Evolutionary conservation across 2,329 filamentous ascomycete genomes (phyloP).

Genomic region (Diaporthe sp.): DNA sequence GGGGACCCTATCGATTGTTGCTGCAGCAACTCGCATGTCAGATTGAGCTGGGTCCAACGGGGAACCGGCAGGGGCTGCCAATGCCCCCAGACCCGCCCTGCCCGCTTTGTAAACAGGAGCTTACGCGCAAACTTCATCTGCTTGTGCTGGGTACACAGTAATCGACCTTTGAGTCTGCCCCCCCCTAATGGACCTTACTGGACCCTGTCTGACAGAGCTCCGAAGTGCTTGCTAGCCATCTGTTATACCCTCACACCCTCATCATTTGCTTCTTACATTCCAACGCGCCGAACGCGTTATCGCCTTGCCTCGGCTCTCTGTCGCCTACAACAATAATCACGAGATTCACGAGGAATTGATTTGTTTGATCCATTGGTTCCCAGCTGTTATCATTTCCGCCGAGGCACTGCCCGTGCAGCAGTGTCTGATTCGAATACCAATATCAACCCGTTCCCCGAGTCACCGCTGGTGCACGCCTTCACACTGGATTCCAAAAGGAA

Average conservation of each 20-base stretch:
- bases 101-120: conserved; percentile 26
- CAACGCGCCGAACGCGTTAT: conserved; percentile 2
- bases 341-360: background rate
- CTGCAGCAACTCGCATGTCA: conserved; percentile 1
- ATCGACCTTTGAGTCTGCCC: background rate
- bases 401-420: background rate
- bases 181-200: background rate
- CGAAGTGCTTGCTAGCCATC: conserved; percentile 1
- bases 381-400: background rate
- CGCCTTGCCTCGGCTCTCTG: background rate
- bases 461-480: conserved; percentile 15
- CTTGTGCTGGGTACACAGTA: background rate
- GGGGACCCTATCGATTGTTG: conserved; percentile 31
- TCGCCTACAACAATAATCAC: background rate
- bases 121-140: conserved; percentile 21
- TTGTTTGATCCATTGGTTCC: background rate
- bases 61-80: background rate
- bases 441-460: background rate
- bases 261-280: conserved; percentile 12
- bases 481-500: conserved; percentile 33
- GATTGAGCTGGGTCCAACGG: background rate
- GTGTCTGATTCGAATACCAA: background rate
- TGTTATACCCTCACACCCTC: conserved; percentile 20
- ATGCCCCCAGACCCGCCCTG: conserved; percentile 22
- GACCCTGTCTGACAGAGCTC: conserved; percentile 23